Evolutionary conservation across 345 rosid species (phyloP).

Genomic region (Salix suchowensis): DNA sequence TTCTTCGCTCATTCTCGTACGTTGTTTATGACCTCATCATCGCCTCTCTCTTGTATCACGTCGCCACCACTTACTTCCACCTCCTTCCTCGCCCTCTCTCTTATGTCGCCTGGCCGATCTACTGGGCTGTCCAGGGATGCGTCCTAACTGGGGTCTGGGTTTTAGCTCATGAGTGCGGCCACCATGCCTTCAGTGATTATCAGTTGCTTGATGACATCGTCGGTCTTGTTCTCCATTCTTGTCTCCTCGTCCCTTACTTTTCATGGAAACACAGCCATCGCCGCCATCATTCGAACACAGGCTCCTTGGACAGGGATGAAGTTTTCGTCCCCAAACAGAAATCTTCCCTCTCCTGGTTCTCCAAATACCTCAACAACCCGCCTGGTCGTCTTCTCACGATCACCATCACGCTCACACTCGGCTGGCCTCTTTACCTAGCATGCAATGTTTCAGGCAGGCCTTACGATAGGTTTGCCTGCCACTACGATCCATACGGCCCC

Average conservation of each 20-base stretch:
- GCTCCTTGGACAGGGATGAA: conserved; percentile 27
- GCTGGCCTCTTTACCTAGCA: conserved; percentile 33
- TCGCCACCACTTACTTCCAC: conserved; percentile 29
- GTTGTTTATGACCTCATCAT: conserved; percentile 20
- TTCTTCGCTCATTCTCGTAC: conserved; percentile 27
- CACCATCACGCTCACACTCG: conserved; percentile 16
- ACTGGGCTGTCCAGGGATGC: conserved; percentile 32
- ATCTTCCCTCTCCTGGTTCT: conserved; percentile 13
- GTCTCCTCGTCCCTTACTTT: conserved; percentile 33
- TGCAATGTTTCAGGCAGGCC: conserved; percentile 32
- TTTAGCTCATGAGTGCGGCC: conserved; percentile 36
- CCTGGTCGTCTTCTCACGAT: conserved; percentile 17
- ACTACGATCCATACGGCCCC: conserved; percentile 25
- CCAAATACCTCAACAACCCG: conserved; percentile 32
- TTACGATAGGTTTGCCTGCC: conserved; percentile 32
- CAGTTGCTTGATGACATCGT: conserved; percentile 22
- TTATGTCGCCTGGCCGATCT: conserved; percentile 34
- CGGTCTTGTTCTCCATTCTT: conserved; percentile 25
- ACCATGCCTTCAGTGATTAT: conserved; percentile 35
- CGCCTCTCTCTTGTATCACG: conserved; percentile 19
- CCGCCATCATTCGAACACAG: conserved; percentile 36
- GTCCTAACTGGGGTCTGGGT: conserved; percentile 33
- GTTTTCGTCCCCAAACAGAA: conserved; percentile 29
- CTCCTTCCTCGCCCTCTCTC: conserved; percentile 25
- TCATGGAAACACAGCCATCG: conserved; percentile 38